Evolutionary conservation across 495 filamentous ascomycete genomes (phyloP).

Genomic region (Cladorrhinum samala): DNA sequence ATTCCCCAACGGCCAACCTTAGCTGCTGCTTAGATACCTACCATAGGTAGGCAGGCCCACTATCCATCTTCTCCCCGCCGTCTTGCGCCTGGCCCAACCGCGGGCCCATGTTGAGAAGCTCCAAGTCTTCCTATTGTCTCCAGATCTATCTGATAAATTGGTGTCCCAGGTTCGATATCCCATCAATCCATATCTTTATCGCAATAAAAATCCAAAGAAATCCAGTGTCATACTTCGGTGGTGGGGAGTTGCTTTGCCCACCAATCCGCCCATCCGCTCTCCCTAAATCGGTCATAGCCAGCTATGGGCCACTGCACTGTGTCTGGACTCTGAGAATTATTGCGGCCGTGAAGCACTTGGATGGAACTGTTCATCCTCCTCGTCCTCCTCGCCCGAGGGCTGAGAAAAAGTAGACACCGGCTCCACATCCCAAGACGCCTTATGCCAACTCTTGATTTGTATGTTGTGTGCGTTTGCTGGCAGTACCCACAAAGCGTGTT

Average conservation of each 20-base stretch:
- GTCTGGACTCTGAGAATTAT: too few species aligned
- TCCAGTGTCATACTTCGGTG: background rate
- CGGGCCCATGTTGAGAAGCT: background rate
- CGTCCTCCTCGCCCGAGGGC: background rate
- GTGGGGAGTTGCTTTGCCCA: background rate
- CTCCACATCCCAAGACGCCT: background rate
- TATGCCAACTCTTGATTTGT: too few species aligned
- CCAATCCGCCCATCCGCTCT: background rate
- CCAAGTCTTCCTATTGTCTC: too few species aligned
- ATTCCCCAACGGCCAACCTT: too few species aligned
- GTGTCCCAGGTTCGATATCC: too few species aligned
- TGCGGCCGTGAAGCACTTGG: too few species aligned
- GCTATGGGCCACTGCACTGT: too few species aligned
- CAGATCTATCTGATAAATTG: too few species aligned
- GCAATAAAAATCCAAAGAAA: background rate
- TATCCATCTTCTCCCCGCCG: background rate
- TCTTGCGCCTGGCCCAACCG: background rate
- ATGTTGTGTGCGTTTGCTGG: background rate
- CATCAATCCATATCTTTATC: background rate
- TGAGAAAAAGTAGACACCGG: background rate
- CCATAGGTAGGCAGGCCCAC: background rate
- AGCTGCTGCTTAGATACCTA: background rate
- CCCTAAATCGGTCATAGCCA: too few species aligned
- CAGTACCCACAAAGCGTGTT: background rate
- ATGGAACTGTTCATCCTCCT: background rate